Conservation (phyloP, 352 stramenopile genomes). For the Aphanomyces invadans region DNA sequence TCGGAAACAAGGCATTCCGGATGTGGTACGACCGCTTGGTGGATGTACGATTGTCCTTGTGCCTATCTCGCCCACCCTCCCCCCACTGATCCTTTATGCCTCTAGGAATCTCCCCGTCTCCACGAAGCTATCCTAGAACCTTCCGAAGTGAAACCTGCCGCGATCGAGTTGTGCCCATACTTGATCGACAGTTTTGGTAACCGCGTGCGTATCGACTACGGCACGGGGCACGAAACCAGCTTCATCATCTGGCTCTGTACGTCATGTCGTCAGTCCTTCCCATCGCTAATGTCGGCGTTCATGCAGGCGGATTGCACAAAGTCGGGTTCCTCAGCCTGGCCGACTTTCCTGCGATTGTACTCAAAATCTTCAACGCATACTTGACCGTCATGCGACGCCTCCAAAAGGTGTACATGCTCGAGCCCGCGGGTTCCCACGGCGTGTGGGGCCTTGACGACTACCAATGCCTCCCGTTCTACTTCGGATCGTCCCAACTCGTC, state of each 20-base stretch:
- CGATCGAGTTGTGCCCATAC: slow-evolving; percentile 92
- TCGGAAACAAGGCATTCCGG: slow-evolving; percentile 93
- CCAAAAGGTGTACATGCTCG: slow-evolving; percentile 96
- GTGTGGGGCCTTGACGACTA: slow-evolving; percentile 99
- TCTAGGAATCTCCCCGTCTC: slow-evolving; percentile 28
- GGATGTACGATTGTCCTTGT: slow-evolving; percentile 55
- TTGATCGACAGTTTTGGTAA: slow-evolving; percentile 96
- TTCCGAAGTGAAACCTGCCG: slow-evolving; percentile 46
- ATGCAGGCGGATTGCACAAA: slow-evolving; percentile 74
- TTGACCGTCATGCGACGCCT: slow-evolving; percentile 90
- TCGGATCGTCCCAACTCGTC: slow-evolving; percentile 92
- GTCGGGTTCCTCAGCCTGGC: slow-evolving; percentile 82
- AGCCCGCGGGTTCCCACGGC: slow-evolving; percentile 97
- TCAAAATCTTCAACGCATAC: slow-evolving; percentile 91
- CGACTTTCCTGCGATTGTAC: slow-evolving; percentile 79
- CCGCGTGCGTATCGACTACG: slow-evolving; percentile 96
- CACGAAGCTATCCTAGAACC: slow-evolving; percentile 51
- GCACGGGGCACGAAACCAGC: slow-evolving; percentile 97
- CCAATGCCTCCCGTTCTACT: slow-evolving; percentile 97
- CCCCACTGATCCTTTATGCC: slow-evolving; percentile 7
- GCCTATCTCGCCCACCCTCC: neutral
- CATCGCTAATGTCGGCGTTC: slow-evolving; percentile 9
- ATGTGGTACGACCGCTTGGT: slow-evolving; percentile 79
- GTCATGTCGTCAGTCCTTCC: slow-evolving; percentile 29
- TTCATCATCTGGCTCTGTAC: slow-evolving; percentile 94